A percentile compares a stretch with the other conserved stretches of the same genome.
Conservation (phyloP, 148 eudicot species). For the Nyssa sinensis region DNA sequence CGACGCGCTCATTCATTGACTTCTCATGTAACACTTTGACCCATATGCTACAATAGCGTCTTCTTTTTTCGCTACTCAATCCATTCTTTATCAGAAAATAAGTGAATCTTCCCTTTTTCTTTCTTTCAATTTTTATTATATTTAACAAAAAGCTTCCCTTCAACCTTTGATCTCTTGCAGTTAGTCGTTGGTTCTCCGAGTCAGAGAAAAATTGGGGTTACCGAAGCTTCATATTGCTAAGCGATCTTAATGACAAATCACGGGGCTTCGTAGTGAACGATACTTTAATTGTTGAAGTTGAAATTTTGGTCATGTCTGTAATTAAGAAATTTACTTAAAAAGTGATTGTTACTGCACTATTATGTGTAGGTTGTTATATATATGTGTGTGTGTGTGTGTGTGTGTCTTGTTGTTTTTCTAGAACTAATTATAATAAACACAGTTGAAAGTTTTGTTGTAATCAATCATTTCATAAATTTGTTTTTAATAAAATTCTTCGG, state of each 20-base stretch:
- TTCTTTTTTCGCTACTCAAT: no score
- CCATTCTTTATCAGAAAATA: no score
- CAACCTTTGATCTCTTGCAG: constrained; percentile 4
- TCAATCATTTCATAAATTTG: no score
- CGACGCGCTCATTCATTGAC: no score
- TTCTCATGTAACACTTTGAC: no score
- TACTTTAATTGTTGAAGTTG: constrained; percentile 13
- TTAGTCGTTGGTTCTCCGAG: not conserved
- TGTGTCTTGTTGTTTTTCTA: no score
- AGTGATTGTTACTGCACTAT: no score
- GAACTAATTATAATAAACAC: no score
- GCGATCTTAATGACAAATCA: constrained; percentile 5
- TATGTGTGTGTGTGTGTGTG: no score
- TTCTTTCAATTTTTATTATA: not conserved
- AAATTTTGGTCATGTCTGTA: constrained; percentile 6
- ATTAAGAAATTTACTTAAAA: not conserved
- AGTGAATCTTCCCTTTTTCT: not conserved
- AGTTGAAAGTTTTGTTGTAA: no score
- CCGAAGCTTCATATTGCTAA: not conserved
- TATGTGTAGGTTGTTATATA: not conserved
- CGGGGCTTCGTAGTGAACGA: constrained; percentile 2
- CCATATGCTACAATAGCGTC: no score
- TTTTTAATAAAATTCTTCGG: no score
- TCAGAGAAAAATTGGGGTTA: not conserved
- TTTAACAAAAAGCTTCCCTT: not conserved